These are phyloP conservation scores for Pichia nanzhaoensis DNA, from an alignment of 805 yeast genomes.

Conservation along the genomic window DNA sequence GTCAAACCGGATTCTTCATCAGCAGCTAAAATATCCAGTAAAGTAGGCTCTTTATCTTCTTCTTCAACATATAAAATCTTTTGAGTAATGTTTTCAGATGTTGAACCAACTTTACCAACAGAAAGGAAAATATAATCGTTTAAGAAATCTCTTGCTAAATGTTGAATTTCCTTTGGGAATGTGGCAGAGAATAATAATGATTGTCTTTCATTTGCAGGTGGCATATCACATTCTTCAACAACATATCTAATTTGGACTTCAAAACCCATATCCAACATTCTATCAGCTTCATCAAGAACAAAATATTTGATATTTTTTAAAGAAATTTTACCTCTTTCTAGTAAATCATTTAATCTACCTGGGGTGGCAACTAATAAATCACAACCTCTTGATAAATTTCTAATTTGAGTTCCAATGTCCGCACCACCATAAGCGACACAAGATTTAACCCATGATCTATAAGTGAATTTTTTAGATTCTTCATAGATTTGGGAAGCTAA, in stretches of 20 bases:
- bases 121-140: slow-evolving; percentile 92
- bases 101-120: slow-evolving; percentile 98
- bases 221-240: slow-evolving; percentile 98
- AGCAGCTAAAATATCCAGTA: slow-evolving; percentile 76
- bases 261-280: slow-evolving; percentile 99
- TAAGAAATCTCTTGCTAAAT: slow-evolving; percentile 95
- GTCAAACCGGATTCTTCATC: slow-evolving; percentile 75
- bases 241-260: slow-evolving; percentile 99
- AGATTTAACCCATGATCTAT: slow-evolving; percentile 97
- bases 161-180: slow-evolving; percentile 96
- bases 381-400: slow-evolving; percentile 88
- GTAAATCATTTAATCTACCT: slow-evolving; percentile 93
- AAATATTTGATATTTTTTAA: slow-evolving; percentile 84
- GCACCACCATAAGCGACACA: slow-evolving; percentile 99
- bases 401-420: slow-evolving; percentile 79
- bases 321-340: slow-evolving; percentile 92
- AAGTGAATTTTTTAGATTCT: slow-evolving; percentile 90
- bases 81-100: slow-evolving; percentile 97
- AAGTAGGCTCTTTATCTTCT: slow-evolving; percentile 83
- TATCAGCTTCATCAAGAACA: slow-evolving; percentile 97
- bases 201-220: slow-evolving; percentile 83
- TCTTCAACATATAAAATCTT: slow-evolving; percentile 87
- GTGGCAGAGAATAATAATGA: slow-evolving; percentile 98
- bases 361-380: slow-evolving; percentile 97
- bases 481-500: slow-evolving; percentile 94